These are phyloP conservation scores for Metschnikowia cerradonensis DNA, from an alignment of 805 yeast genomes.

Conservation along the genomic window DNA sequence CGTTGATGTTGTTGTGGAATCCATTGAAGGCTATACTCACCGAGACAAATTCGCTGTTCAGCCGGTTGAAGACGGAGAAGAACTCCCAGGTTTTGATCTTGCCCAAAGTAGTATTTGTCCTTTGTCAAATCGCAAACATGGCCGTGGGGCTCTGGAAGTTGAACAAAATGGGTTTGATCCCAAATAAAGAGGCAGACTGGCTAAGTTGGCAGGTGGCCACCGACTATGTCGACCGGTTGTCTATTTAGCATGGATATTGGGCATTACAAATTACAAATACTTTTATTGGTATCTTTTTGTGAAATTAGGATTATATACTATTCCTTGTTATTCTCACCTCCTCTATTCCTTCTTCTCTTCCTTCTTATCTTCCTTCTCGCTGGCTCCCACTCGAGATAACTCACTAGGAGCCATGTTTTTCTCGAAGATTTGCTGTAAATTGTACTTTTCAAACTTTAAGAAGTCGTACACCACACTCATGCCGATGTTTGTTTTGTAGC, in stretches of 20 bases:
- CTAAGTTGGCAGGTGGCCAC: slow-evolving; percentile 67
- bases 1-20: slow-evolving; percentile 73
- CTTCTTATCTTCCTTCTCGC: neutral
- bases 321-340: neutral
- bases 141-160: slow-evolving; percentile 82
- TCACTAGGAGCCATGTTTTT: slow-evolving; percentile 25
- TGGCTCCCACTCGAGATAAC: slow-evolving; percentile 13
- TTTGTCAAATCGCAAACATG: slow-evolving; percentile 52
- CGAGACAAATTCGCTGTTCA: slow-evolving; percentile 53
- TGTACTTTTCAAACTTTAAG: slow-evolving; percentile 60
- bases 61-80: slow-evolving; percentile 37
- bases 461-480: slow-evolving; percentile 74
- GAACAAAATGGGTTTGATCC: slow-evolving; percentile 84
- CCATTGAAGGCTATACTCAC: slow-evolving; percentile 70
- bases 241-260: neutral
- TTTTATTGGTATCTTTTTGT: neutral
- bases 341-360: neutral
- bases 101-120: slow-evolving; percentile 46
- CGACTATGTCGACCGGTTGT: slow-evolving; percentile 8
- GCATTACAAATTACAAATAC: neutral
- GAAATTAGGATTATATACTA: neutral
- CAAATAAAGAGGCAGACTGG: slow-evolving; percentile 89
- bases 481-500: slow-evolving; percentile 86
- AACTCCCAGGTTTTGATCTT: slow-evolving; percentile 29
- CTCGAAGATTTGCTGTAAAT: slow-evolving; percentile 77